Evolutionary conservation across 129 eudicot species (phyloP), one percentile per base, ranked within the genome.

Genomic region (Artemisia argyi): DNA sequence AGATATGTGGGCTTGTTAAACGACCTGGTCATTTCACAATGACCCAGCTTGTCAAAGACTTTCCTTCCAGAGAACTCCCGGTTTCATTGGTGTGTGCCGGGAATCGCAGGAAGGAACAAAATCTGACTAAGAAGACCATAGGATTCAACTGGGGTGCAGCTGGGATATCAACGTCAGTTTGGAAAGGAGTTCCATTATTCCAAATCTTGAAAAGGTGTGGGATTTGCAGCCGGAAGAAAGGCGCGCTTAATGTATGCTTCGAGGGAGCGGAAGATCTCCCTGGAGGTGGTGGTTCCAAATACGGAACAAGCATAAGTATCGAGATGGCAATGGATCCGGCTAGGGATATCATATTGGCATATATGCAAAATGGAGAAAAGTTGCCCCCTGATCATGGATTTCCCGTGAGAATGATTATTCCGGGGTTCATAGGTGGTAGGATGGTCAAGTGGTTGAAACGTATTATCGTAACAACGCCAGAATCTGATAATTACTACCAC

Each of bases 111-210:
- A 95, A 88, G 48, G 99, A 95, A 58, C 99, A 95, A 46, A 95
- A 88, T 70, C 82, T 95, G 88, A 81, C 85, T 0, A 90, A 88
- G 16, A 76, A 90, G 30, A 85, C 96, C 0, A 83, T 88, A 3
- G 99, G 99, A 10, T 95, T 95, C 78, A 90, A 95, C 79, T 95
- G 99, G 99, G 99, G 97, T 0, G 80, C 97, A 0, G 96, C 96
- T 55, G 99, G 86, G 26, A 39, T 88, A 3, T 91, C 99, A 2
- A 95, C 99, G 0, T 82, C 97, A 1, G 88, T 94, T 7, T 94
- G 98, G 98, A 77, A 87, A 14, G 98, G 98, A 0, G 93, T 94
- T 19, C 96, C 96, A 6, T 71, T 95, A 52, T 74, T 76, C 14
- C 80, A 82, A 14, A 8, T 95, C 11, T 60, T 95, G 64, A 86